Evolutionary conservation across 306 rosid genomes (phyloP).

Genomic region (Notholithocarpus densiflorus): DNA sequence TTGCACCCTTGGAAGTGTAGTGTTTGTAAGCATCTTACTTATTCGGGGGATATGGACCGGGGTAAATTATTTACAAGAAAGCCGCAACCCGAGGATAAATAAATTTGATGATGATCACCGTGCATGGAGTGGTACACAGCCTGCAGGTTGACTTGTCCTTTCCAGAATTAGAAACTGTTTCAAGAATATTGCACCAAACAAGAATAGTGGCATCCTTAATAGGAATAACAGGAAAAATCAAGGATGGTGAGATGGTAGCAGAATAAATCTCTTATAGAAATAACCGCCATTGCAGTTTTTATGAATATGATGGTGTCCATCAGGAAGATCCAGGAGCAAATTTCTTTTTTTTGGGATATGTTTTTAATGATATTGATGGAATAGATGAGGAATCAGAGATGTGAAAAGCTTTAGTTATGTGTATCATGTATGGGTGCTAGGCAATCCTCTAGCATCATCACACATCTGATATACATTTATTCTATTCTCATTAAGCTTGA

Average conservation of each 20-base stretch:
- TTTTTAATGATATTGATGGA: not conserved
- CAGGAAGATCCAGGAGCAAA: conserved; percentile 1
- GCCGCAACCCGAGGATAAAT: conserved; percentile 28
- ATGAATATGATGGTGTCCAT: not conserved
- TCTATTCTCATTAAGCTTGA: not conserved
- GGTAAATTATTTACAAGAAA: conserved; percentile 52
- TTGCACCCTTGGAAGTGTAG: conserved; percentile 70
- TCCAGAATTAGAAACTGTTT: not conserved
- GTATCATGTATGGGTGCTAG: not conserved
- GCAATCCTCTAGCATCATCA: not conserved
- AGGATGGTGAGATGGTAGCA: not conserved
- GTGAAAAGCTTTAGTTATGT: not conserved
- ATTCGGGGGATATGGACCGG: conserved; percentile 80
- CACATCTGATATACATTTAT: not conserved
- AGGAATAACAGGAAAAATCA: not conserved
- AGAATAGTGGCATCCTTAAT: not conserved
- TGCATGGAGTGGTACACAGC: conserved; percentile 58
- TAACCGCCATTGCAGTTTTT: not conserved
- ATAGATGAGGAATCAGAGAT: not conserved
- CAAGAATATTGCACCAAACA: not conserved
- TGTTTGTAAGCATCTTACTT: conserved; percentile 69
- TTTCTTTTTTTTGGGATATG: not conserved
- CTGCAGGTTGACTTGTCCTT: conserved; percentile 35
- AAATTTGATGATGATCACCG: conserved; percentile 40
- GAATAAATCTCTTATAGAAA: not conserved